Percentiles rank a stretch among this genome's conserved stretches.
Evolutionary conservation across 768 basidiomycete species (phyloP).

Genomic region (Mycena galopus): DNA sequence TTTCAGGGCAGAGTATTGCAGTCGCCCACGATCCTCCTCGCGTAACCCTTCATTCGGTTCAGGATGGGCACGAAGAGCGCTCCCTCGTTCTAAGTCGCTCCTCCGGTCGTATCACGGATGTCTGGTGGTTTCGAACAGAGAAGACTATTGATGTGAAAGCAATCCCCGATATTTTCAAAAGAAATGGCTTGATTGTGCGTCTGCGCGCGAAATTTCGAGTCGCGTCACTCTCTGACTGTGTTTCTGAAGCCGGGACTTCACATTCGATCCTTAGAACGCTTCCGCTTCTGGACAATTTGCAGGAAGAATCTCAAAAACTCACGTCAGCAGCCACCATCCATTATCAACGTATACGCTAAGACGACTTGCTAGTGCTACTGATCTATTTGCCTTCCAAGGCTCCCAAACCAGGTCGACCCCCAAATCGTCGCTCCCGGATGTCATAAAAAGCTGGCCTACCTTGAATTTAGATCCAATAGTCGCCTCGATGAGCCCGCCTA

Average conservation of each 20-base stretch:
- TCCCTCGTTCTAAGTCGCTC: slow-evolving; percentile 54
- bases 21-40: slow-evolving; percentile 77
- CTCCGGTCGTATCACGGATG: slow-evolving; percentile 54
- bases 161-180: slow-evolving; percentile 83
- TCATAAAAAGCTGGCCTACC: slow-evolving; percentile 79
- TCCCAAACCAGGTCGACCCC: slow-evolving; percentile 64
- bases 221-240: slow-evolving; percentile 30
- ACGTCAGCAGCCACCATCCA: slow-evolving; percentile 61
- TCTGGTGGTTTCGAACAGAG: slow-evolving; percentile 82
- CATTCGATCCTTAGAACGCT: slow-evolving; percentile 76
- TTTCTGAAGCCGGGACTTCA: slow-evolving; percentile 81
- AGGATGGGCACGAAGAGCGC: slow-evolving; percentile 75
- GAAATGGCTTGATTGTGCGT: slow-evolving; percentile 74
- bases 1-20: slow-evolving; percentile 76
- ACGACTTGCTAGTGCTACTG: slow-evolving; percentile 68
- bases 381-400: slow-evolving; percentile 86
- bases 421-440: slow-evolving; percentile 64
- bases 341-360: slow-evolving; percentile 14
- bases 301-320: slow-evolving; percentile 74
- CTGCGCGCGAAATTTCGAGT: slow-evolving; percentile 10
- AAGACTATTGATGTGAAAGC: slow-evolving; percentile 52
- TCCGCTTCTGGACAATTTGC: slow-evolving; percentile 78
- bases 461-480: slow-evolving; percentile 66
- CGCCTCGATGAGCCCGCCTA: slow-evolving; percentile 70
- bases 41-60: slow-evolving; percentile 81